Evolutionary conservation across 768 basidiomycete genomes (phyloP), one percentile per base, ranked within the genome.

Genomic region (Cystobasidiopsis lactophilus): DNA sequence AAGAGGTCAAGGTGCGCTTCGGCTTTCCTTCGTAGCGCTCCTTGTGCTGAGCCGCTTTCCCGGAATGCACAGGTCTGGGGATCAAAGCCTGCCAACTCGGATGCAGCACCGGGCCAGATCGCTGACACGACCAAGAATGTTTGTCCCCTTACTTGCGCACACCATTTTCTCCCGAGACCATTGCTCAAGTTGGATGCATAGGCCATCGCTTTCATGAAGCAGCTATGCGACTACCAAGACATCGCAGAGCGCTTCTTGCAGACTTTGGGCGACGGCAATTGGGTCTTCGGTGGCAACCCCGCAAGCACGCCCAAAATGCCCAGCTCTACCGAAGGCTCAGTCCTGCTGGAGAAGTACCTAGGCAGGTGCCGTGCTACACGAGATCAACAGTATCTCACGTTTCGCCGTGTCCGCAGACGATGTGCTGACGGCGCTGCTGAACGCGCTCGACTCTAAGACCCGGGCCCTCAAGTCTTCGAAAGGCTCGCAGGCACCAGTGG

Each of bases 211-310:
- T 62, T 63, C 40, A 59, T 59, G 49, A 54, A 60, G 5, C 58
- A 62, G n/a, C 48, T 63, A 5, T 51, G 55, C 31, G 62, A 63
- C 35, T 53, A 55, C 23, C 59, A 57, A 19, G 46, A 58, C 2
- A 48, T 52, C 1, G 57, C 55, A 26, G 62, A 62, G 30, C 24
- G 27, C 26, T 57, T 63, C 55, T 40, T 63, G 16, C 10, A 39
- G n/a, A 56, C 55, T 7, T 55, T 63, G 4, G 62, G 62, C 5
- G 48, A 59, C 19, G 62, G 62, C 0, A 63, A 63, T 50, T 63
- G 62, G 62, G 52, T 45, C 52, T 56, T 16, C 49, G 55, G 10
- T 46, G 51, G 33, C 39, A 52, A 27, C 30, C 14, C 30, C 14
- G 41, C 27, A 7, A 26, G 9, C 41, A 30, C 33, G 14, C 5